Evolutionary conservation across 1,284 basidiomycete species (phyloP), one percentile per base, ranked within the genome.

Genomic region (Tilletia walkeri): DNA sequence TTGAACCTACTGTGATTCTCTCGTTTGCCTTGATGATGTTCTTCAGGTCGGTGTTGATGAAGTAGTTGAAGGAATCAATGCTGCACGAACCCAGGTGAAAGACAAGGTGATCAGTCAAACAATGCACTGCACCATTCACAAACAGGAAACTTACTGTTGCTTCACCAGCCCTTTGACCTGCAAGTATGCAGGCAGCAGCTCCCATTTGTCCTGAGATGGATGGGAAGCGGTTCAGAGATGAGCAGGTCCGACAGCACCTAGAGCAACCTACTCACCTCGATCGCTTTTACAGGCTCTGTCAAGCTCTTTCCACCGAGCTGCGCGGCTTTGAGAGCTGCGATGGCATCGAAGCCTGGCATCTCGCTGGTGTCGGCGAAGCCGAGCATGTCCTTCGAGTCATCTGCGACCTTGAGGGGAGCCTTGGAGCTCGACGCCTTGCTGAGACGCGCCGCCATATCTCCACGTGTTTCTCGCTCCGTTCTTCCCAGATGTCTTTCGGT

Each of bases 1-100:
- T 4, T 20, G 41, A 36, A 67, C 68, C 48, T 36, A 68, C 71
- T n/a, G 81, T 83, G 73, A 80, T 78, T 65, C 77, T 76, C 67
- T 81, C 79, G 71, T 82, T 82, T 38, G 78, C 78, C 67, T 80
- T 78, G 69, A 84, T 90, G 79, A 99, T 98, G 79, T 95, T 95
- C 84, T 95, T 95, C 69, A 83, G 78, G 67, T 80, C 81, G 49
- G 92, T 91, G 81, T 99, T 92, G 79, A 99, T 93, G 84, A 99
- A 99, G 85, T 98, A 96, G 86, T 99, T 99, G 90, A 96, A 99
- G 9, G 95, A 98, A 85, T 99, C 97, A 78, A 99, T 93, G 83
- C 59, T 63, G 59, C 56, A 53, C 14, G 41, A 18, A 24, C 20
- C 41, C 24, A 10, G 30, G 2, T n/a, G 16, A 16, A 53, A 20